Evolutionary conservation across 306 rosid species (phyloP), one percentile per base, ranked within the genome.

Genomic region (Prosopis cineraria): DNA sequence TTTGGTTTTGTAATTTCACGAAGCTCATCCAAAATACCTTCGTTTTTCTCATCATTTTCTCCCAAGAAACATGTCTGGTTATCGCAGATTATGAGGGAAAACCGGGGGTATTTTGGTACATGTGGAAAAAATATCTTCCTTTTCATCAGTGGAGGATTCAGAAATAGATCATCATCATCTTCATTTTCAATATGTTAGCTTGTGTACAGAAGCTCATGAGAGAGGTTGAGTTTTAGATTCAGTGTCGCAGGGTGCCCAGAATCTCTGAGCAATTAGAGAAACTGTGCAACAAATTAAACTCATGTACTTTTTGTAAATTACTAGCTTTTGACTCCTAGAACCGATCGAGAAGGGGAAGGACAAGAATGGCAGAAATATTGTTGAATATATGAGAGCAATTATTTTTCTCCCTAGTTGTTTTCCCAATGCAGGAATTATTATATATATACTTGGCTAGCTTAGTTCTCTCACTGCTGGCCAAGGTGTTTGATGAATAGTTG

Each of bases 51-150:
- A 66, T 70, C 77, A 44, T 74, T 72, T 81, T 71, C 73, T 43
- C 2, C 41, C 45, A 22, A 13, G 25, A n/a, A 58, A 69, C 53
- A 45, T 36, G 66, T 75, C 69, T 50, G 41, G 12, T 34, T 27
- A 0, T 36, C 14, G 72, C 25, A 48, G 81, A 85, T 80, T 64
- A 76, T 84, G 88, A 78, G 89, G 80, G 98, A 85, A 94, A 92
- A 88, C 87, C 93, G 88, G 88, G 85, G 92, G 87, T 94, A 90
- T 92, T 94, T 92, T 90, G 97, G 90, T 82, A 80, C 62, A 73
- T 78, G 29, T 53, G 44, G 56, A 78, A 30, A 44, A 55, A 37
- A 3, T 16, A 16, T 12, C 31, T 39, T 71, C 30, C 40, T 56
- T 24, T 31, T 45, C 75, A 36, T 75, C 72, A 52, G 68, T 78